Percentiles rank a stretch among this genome's conserved stretches.
phyloP scores from a whole-genome alignment of 371 early-diverging fungal genomes.

The Mortierella sp. region DNA sequence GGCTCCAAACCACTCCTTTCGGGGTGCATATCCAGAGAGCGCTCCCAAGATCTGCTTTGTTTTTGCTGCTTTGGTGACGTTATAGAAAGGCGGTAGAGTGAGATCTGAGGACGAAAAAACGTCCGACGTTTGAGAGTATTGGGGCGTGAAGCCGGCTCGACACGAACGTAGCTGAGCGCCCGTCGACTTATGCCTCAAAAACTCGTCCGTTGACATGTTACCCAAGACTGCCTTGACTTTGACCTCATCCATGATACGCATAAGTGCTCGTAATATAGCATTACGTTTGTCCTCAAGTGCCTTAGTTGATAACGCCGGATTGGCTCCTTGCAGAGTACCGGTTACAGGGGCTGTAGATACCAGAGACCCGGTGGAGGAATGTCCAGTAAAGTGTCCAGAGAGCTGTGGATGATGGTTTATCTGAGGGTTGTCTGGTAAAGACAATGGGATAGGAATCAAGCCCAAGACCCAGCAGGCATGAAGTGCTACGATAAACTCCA shows the following conservation, averaged over 20 bases:
- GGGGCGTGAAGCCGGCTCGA: slow-evolving; percentile 19
- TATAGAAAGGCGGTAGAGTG: slow-evolving; percentile 59
- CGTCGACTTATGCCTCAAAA: slow-evolving; percentile 61
- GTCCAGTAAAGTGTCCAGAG: slow-evolving; percentile 51
- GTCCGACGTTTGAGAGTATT: slow-evolving; percentile 26
- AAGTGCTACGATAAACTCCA: slow-evolving; percentile 77
- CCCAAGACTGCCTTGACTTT: slow-evolving; percentile 69
- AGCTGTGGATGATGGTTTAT: not conserved
- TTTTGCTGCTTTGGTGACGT: slow-evolving; percentile 69
- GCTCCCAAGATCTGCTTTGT: slow-evolving; percentile 64
- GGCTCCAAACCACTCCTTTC: slow-evolving; percentile 62
- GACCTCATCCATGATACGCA: slow-evolving; percentile 72
- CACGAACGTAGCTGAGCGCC: slow-evolving; percentile 22
- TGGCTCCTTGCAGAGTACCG: no score
- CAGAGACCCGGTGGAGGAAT: slow-evolving; percentile 63
- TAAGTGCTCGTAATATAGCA: slow-evolving; percentile 58
- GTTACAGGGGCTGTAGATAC: no score
- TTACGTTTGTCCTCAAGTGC: slow-evolving; percentile 28
- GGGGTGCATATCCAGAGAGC: slow-evolving; percentile 62
- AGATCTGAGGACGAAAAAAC: slow-evolving; percentile 16
- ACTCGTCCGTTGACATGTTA: slow-evolving; percentile 73
- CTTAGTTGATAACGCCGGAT: slow-evolving; percentile 2
- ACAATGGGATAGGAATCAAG: slow-evolving; percentile 77
- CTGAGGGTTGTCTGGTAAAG: slow-evolving; percentile 67
- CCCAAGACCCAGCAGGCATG: slow-evolving; percentile 88